Evolutionary conservation across 2,329 filamentous ascomycete species (phyloP).

Genomic region (Saccharata proteae): DNA sequence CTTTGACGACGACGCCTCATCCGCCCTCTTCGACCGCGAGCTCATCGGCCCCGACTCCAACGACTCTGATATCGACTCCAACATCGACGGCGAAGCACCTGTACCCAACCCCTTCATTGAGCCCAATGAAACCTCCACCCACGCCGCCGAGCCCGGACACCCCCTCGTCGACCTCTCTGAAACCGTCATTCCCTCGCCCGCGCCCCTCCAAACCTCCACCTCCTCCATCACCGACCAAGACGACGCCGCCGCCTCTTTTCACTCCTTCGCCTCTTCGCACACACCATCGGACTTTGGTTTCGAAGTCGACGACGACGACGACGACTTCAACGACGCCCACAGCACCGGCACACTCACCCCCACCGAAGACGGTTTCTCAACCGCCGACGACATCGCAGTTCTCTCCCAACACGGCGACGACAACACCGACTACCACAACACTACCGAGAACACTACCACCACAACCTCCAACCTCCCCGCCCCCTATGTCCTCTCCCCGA

Average conservation of each 20-base stretch:
- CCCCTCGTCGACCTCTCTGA: slow-evolving; percentile 21
- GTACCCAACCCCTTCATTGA: slow-evolving; percentile 18
- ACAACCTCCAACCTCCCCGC: background rate
- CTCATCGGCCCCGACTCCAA: slow-evolving; percentile 14
- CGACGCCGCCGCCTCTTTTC: slow-evolving; percentile 17
- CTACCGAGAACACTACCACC: slow-evolving; percentile 3
- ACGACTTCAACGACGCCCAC: slow-evolving; percentile 16
- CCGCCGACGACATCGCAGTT: slow-evolving; percentile 21
- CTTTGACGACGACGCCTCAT: slow-evolving; percentile 31
- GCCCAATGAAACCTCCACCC: slow-evolving; percentile 19
- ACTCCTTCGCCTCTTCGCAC: slow-evolving; percentile 19
- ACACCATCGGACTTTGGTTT: slow-evolving; percentile 7
- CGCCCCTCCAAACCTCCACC: slow-evolving; percentile 5
- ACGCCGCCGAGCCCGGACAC: slow-evolving; percentile 12
- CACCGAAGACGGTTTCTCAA: slow-evolving; percentile 23
- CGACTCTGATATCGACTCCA: slow-evolving; percentile 7
- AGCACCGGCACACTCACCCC: slow-evolving; percentile 25
- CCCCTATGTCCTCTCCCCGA: slow-evolving; percentile 21
- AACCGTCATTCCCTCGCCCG: slow-evolving; percentile 10
- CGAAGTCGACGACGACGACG: slow-evolving; percentile 10
- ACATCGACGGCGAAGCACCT: slow-evolving; percentile 19
- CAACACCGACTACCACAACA: slow-evolving; percentile 7
- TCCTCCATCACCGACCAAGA: slow-evolving; percentile 1
- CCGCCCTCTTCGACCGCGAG: slow-evolving; percentile 31
- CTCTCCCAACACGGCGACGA: too few relatives aligned